Base-by-base conservation (phyloP, 768 basidiomycete genomes). In the Xerocomus spinulosus region DNA sequence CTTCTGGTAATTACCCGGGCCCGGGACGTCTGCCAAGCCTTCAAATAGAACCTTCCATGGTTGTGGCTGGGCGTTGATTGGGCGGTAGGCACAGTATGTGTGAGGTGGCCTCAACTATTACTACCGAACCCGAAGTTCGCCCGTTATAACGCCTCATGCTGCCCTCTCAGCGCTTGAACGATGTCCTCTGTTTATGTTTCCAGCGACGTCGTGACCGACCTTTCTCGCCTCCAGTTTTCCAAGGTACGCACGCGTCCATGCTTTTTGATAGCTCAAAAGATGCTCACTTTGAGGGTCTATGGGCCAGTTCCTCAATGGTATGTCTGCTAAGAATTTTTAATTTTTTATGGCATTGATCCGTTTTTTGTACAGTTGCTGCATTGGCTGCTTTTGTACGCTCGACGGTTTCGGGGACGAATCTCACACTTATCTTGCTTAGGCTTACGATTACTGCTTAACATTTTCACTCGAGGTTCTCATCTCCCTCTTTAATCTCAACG, bases 361-460 rank as follows among this genome's bases (percentile, higher is more conserved):
- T 20, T 28, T 34, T 24, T 30, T 18, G 2, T 5, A 5, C 23
- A 61, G 60, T 62, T 13, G 60, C 60, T 39, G 60, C 50, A 0
- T 17, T 61, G 45, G 50, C 52, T 3, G 21, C 21, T 10, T 50
- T 62, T 24, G 60, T 61, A 47, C 5, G 60, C 44, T 9, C 2
- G 7, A 39, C 39, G 9, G 2, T 26, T 15, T 25, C 25, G 9
- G 13, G 2, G 20, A 23, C 10, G 3, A 17, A 39, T 29, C 26
- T 28, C 14, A 51, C n/a, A n/a, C 34, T 29, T 14, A 21, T 7
- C 18, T 20, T 8, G 8, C 32, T 13, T 34, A 61, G 61, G 30
- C 33, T 24, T 54, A 44, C 3, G 61, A 65, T 30, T 63, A 65
- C 35, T 60, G 47, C 29, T 41, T 63, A 18, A 63, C 61, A 7